These are phyloP conservation scores for maize (Zea mays) DNA, from an alignment of 176 grass and related monocot species.

Conservation along the genomic window Zm-B73-REFERENCE-NAM-5.0 NC_050098.1:226028001-226028500, in stretches of 20 bases:
- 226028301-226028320: neutral
- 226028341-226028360: neutral
- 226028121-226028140: conserved; percentile 50
- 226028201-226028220: conserved; percentile 32
- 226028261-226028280: neutral
- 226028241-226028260: conserved; percentile 13
- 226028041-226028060: conserved; percentile 65
- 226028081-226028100: conserved; percentile 67
- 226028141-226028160: conserved; percentile 68
- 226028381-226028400: neutral
- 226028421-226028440: neutral
- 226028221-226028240: conserved; percentile 16
- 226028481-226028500: neutral
- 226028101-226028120: conserved; percentile 62
- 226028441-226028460: neutral
- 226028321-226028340: neutral
- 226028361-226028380: neutral
- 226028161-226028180: conserved; percentile 67
- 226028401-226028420: neutral
- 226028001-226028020: conserved; percentile 74
- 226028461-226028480: neutral
- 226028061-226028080: conserved; percentile 67
- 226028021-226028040: conserved; percentile 55
- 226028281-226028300: neutral
- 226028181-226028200: conserved; percentile 68